A percentile compares a stretch with the other conserved stretches of the same genome.
Evolutionary conservation across 805 yeast species (phyloP).

Genomic region (Metschnikowia koreensis): DNA sequence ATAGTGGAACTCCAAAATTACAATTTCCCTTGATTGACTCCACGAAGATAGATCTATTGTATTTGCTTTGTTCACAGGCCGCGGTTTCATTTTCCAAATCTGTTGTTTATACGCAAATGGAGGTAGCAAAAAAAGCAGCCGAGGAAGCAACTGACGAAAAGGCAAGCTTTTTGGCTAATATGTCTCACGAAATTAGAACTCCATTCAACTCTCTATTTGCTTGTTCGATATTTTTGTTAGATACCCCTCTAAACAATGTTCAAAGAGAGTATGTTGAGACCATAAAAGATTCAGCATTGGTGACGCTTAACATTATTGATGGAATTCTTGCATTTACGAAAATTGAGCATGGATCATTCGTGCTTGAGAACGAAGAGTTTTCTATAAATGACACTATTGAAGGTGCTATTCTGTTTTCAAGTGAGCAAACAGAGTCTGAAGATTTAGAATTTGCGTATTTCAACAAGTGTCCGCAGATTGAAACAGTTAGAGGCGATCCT

Average conservation of each 20-base stretch:
- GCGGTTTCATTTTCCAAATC: conserved; percentile 52
- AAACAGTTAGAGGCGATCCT: conserved; percentile 45
- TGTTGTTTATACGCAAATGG: conserved; percentile 46
- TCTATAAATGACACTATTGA: conserved; percentile 45
- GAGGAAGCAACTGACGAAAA: conserved; percentile 55
- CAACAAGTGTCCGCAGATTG: conserved; percentile 40
- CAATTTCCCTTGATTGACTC: conserved; percentile 19
- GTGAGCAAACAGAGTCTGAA: conserved; percentile 46
- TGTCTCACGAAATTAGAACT: conserved; percentile 58
- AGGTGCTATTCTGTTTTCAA: conserved; percentile 47
- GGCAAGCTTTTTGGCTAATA: conserved; percentile 51
- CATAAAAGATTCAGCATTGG: conserved; percentile 49
- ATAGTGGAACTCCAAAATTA: conserved; percentile 7
- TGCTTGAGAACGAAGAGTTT: conserved; percentile 43
- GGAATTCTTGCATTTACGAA: conserved; percentile 55
- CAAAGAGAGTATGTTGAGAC: conserved; percentile 54
- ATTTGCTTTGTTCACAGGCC: conserved; percentile 49
- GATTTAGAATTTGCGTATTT: conserved; percentile 45
- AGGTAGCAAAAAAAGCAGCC: conserved; percentile 41
- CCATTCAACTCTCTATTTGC: conserved; percentile 53
- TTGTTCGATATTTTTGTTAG: conserved; percentile 48
- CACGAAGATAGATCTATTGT: conserved; percentile 38
- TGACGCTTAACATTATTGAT: conserved; percentile 51
- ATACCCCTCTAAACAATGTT: conserved; percentile 42
- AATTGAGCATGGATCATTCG: conserved; percentile 53